Conservation (phyloP, 2,329 filamentous ascomycete species). For the Colletotrichum noveboracense region DNA sequence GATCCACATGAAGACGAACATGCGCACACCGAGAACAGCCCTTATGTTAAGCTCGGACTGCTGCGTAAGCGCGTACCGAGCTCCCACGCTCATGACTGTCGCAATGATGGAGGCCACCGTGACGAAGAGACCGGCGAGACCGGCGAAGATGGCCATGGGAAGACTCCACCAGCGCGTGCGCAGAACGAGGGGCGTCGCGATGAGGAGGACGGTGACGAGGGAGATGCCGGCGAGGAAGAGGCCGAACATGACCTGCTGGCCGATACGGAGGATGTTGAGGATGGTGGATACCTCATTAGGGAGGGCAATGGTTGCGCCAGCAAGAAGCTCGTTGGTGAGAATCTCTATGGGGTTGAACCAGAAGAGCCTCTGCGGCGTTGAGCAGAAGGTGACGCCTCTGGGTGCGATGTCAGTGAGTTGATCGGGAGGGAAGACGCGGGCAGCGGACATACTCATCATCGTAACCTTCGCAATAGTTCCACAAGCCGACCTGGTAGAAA, state of each 20-base stretch:
- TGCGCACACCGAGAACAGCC: conserved; percentile 71
- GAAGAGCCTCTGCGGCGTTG: conserved; percentile 71
- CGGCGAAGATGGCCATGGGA: conserved; percentile 70
- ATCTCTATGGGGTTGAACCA: conserved; percentile 93
- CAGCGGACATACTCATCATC: conserved; percentile 55
- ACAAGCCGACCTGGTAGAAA: conserved; percentile 91
- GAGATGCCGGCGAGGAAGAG: conserved; percentile 78
- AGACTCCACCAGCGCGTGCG: conserved; percentile 66
- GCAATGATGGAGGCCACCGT: conserved; percentile 76
- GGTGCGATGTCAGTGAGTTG: conserved; percentile 47
- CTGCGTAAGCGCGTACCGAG: conserved; percentile 75
- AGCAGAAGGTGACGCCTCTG: conserved; percentile 79
- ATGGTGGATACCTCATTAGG: conserved; percentile 76
- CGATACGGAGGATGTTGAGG: conserved; percentile 74
- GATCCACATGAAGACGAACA: conserved; percentile 93
- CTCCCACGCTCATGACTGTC: conserved; percentile 84
- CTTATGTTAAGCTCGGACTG: conserved; percentile 78
- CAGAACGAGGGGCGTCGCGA: conserved; percentile 64
- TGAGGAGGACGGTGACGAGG: conserved; percentile 75
- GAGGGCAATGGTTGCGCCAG: conserved; percentile 82
- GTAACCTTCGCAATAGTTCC: conserved; percentile 92
- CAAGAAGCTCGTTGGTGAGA: conserved; percentile 77
- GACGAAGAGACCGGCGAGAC: conserved; percentile 70
- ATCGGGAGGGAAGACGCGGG: neutral
- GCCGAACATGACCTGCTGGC: conserved; percentile 86